phyloP scores from a whole-genome alignment of 2,329 filamentous ascomycete species.

The Fusarium sp. region DNA sequence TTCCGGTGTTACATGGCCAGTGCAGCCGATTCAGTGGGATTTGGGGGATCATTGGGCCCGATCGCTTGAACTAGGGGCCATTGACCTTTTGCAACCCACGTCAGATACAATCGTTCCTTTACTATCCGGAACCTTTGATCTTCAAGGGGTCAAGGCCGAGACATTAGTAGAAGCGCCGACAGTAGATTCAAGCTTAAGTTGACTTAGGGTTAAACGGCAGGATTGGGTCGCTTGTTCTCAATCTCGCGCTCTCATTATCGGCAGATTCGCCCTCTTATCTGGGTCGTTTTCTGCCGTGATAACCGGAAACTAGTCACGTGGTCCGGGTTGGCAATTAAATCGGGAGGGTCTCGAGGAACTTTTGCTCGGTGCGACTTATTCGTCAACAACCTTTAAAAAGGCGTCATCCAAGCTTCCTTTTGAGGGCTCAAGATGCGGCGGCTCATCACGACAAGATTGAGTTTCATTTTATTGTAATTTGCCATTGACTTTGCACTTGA shows the following conservation, averaged over 20 bases:
- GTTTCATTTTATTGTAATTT: background rate
- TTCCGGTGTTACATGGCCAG: background rate
- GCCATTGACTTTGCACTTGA: background rate
- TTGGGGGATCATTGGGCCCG: background rate
- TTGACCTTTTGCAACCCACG: constrained; percentile 1
- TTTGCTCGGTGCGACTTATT: constrained; percentile 11
- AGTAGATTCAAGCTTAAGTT: constrained; percentile 17
- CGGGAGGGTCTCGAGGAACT: constrained; percentile 11
- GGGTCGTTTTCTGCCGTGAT: constrained; percentile 11
- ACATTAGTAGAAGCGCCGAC: background rate
- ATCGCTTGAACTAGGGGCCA: background rate
- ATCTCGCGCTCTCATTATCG: background rate
- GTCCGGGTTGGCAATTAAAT: constrained; percentile 1
- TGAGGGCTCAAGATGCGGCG: rapidly evolving
- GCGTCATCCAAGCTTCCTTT: background rate
- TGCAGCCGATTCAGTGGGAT: background rate
- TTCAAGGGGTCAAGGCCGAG: background rate
- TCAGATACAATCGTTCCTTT: background rate
- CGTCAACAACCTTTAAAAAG: constrained; percentile 16
- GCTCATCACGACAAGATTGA: rapidly evolving
- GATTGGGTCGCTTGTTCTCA: background rate
- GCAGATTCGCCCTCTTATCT: constrained; percentile 11
- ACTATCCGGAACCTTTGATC: background rate
- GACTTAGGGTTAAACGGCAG: background rate
- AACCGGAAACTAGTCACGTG: constrained; percentile 16